Conservation (phyloP, 169 alveolate species). For the Eimeria maxima region DNA sequence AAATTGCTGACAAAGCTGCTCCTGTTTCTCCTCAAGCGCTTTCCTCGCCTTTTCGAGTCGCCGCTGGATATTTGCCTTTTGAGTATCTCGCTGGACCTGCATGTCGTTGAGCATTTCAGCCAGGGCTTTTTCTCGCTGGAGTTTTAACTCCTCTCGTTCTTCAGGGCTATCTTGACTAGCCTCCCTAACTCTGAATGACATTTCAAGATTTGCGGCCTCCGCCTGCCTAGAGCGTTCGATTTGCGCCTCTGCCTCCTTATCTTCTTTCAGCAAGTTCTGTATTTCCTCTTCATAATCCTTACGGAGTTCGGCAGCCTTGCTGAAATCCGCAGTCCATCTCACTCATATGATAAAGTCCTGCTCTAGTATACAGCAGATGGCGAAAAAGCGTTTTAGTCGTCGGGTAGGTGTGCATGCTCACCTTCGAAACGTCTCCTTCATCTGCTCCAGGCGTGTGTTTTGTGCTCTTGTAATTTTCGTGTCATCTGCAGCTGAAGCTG, state of each 20-base stretch:
- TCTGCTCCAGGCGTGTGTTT: slow-evolving; percentile 47
- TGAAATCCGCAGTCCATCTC: slow-evolving; percentile 19
- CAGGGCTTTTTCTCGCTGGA: slow-evolving; percentile 56
- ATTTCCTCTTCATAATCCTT: slow-evolving; percentile 50
- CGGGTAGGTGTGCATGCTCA: background rate
- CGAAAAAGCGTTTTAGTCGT: background rate
- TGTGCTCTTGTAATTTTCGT: slow-evolving; percentile 51
- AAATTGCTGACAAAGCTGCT: slow-evolving; percentile 50
- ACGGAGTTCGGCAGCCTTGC: slow-evolving; percentile 67
- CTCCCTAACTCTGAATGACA: slow-evolving; percentile 55
- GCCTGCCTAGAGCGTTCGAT: slow-evolving; percentile 57
- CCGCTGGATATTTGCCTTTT: slow-evolving; percentile 40
- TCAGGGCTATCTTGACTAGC: slow-evolving; percentile 68
- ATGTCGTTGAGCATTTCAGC: slow-evolving; percentile 63
- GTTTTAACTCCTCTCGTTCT: slow-evolving; percentile 9
- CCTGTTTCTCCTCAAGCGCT: slow-evolving; percentile 28
- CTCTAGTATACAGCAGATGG: background rate
- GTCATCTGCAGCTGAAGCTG: background rate
- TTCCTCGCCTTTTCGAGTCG: slow-evolving; percentile 65
- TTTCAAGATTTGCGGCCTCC: slow-evolving; percentile 62
- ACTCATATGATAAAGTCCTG: background rate
- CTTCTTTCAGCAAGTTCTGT: slow-evolving; percentile 29
- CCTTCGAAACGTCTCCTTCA: slow-evolving; percentile 66
- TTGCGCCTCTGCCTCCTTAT: slow-evolving; percentile 61
- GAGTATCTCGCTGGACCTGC: slow-evolving; percentile 46